These are phyloP conservation scores for Endocarpon pusillum DNA, from an alignment of 495 filamentous ascomycete genomes.

Conservation along the genomic window DNA sequence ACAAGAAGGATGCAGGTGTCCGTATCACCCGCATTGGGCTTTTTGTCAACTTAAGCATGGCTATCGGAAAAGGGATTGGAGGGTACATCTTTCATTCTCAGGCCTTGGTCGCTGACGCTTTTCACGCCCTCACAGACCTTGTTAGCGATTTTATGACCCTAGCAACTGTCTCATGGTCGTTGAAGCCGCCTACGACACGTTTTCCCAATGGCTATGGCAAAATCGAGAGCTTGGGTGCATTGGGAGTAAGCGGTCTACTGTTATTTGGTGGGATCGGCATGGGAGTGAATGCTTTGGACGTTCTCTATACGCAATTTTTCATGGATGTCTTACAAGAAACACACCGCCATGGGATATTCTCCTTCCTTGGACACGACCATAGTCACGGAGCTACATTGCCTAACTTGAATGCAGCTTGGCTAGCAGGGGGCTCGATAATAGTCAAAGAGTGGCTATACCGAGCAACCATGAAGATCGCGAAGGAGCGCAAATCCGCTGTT, in stretches of 20 bases:
- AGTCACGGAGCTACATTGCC: slow-evolving; percentile 48
- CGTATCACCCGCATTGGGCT: slow-evolving; percentile 87
- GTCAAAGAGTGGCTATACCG: slow-evolving; percentile 95
- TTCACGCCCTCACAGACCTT: slow-evolving; percentile 86
- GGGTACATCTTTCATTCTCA: slow-evolving; percentile 91
- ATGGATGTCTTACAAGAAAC: slow-evolving; percentile 49
- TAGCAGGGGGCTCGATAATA: slow-evolving; percentile 78
- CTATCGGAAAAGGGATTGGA: slow-evolving; percentile 75
- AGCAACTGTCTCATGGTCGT: slow-evolving; percentile 78
- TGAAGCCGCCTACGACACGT: slow-evolving; percentile 59
- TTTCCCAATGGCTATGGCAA: slow-evolving; percentile 93
- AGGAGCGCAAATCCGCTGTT: slow-evolving; percentile 82
- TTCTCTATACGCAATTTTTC: slow-evolving; percentile 66
- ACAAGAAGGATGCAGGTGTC: slow-evolving; percentile 87
- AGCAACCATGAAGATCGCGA: slow-evolving; percentile 96
- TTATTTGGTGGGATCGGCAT: slow-evolving; percentile 79
- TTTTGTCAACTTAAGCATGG: slow-evolving; percentile 85
- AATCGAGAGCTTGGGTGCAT: slow-evolving; percentile 82
- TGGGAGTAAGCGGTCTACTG: slow-evolving; percentile 82
- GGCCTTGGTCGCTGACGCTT: slow-evolving; percentile 82
- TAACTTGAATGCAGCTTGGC: slow-evolving; percentile 83
- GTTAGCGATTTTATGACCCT: slow-evolving; percentile 89
- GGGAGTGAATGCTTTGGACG: slow-evolving; percentile 59
- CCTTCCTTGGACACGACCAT: slow-evolving; percentile 31
- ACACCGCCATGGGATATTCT: slow-evolving; percentile 30